Evolutionary conservation across 257 asterid genomes (phyloP), one percentile per base, ranked within the genome.

Genomic region (Verbena officinalis): DNA sequence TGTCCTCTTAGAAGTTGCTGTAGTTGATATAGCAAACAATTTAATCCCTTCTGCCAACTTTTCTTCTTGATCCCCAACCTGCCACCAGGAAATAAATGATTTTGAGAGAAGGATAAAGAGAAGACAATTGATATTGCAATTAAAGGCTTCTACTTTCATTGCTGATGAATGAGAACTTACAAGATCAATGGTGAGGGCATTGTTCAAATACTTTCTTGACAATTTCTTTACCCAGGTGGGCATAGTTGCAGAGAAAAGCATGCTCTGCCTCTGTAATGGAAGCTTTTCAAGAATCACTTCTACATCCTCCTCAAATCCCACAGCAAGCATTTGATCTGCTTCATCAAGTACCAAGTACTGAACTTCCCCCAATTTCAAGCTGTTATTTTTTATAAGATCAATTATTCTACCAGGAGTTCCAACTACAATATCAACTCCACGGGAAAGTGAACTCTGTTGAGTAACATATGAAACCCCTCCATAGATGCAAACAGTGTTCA

Each of bases 241-340:
- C 99, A 93, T 93, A 68, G 99, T 93, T 39, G 99, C 99, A 7
- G 99, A 94, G 61, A 94, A 94, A 72, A 94, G 99, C 99, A 94
- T 94, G 85, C 88, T 90, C 86, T 94, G 97, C 82, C 97, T 78
- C 83, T 81, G 20, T 40, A 84, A 50, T 36, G 96, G 97, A 73
- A 90, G 90, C 71, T 73, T 86, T 69, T 81, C 80, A 61, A 94
- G 67, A 73, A 94, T 94, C 48, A 62, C 53, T 67, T 94, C 99
- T 12, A 94, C 99, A 31, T 83, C 99, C 76, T 94, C 95, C 78
- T 94, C 99, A 78, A 94, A 94, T 58, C 99, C 99, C 74, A 94
- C 99, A 17, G 99, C 99, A 72, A 94, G 99, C 99, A 94, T 94
- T 77, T 90, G 97, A 84, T 90, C 96, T 10, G 99, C 97, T 79